Conservation (phyloP, 768 basidiomycete genomes). For the Auriscalpium orientale region DNA sequence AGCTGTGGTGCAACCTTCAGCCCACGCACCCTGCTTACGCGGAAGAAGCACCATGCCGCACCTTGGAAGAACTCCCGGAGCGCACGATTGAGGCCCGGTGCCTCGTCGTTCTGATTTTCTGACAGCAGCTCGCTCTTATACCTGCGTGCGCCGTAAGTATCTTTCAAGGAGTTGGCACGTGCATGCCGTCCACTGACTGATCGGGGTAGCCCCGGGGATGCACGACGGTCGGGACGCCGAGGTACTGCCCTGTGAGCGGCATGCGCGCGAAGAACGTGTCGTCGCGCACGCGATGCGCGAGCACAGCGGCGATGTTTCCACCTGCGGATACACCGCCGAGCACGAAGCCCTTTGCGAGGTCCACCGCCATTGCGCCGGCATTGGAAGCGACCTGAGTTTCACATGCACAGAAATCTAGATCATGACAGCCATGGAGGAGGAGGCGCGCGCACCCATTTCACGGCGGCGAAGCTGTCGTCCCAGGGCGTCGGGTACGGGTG, state of each 20-base stretch:
- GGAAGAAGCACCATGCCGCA: neutral
- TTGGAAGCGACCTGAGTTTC: neutral
- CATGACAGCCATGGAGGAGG: neutral
- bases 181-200: neutral
- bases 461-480: constrained; percentile 15
- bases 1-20: neutral
- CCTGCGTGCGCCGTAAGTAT: neutral
- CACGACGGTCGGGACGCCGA: neutral
- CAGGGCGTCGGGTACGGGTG: constrained; percentile 10
- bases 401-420: neutral
- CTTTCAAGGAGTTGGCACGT: too few relatives aligned
- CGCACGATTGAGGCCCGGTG: neutral
- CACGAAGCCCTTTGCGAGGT: neutral
- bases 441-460: constrained; percentile 12
- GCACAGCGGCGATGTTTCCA: neutral
- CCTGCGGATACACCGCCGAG: neutral
- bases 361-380: neutral
- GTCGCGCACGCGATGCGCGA: neutral
- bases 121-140: constrained; percentile 1
- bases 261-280: neutral
- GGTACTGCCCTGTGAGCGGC: neutral
- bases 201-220: neutral
- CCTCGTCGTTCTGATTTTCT: constrained; percentile 2
- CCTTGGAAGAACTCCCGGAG: neutral
- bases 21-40: neutral